phyloP scores from a whole-genome alignment of 352 stramenopile species.

The Phytophthora sp. region DNA sequence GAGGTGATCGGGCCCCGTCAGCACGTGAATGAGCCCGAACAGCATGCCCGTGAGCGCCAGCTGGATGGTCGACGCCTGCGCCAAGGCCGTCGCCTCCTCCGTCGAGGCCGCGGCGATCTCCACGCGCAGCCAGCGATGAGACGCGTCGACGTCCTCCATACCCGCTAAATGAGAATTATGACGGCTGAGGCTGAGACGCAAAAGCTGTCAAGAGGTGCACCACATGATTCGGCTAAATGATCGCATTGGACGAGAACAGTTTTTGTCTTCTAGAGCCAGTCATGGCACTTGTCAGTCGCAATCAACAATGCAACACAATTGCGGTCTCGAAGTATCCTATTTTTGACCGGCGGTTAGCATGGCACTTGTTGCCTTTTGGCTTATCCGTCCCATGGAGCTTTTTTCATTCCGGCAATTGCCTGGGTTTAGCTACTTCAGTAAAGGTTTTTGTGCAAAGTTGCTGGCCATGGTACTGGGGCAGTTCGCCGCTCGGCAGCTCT shows the following conservation, averaged over 20 bases:
- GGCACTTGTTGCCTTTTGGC: constrained; percentile 1
- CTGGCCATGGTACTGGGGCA: constrained; percentile 55
- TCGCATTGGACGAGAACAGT: constrained; percentile 1
- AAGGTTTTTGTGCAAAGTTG: not conserved
- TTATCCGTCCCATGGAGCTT: not conserved
- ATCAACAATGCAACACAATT: constrained; percentile 11
- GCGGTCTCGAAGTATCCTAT: constrained; percentile 2
- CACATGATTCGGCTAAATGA: constrained; percentile 5
- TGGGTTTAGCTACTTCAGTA: not conserved
- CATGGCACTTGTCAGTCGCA: not conserved
- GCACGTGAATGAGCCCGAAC: constrained; percentile 70
- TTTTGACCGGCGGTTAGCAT: constrained; percentile 3
- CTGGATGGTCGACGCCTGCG: constrained; percentile 44
- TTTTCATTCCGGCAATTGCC: not conserved
- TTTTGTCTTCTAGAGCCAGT: constrained; percentile 5
- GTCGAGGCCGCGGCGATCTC: constrained; percentile 34
- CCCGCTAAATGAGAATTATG: no score
- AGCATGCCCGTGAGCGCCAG: constrained; percentile 60
- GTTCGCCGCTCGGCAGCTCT: constrained; percentile 54
- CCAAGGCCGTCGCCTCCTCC: constrained; percentile 39
- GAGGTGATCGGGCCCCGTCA: constrained; percentile 87
- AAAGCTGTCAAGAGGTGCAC: constrained; percentile 1
- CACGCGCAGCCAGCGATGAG: constrained; percentile 47
- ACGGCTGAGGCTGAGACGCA: not conserved
- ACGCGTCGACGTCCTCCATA: constrained; percentile 10